A percentile compares a stretch with the other conserved stretches of the same genome.
Evolutionary conservation across 73 alveolate species (phyloP).

Genomic region (Urostyla sp.): DNA sequence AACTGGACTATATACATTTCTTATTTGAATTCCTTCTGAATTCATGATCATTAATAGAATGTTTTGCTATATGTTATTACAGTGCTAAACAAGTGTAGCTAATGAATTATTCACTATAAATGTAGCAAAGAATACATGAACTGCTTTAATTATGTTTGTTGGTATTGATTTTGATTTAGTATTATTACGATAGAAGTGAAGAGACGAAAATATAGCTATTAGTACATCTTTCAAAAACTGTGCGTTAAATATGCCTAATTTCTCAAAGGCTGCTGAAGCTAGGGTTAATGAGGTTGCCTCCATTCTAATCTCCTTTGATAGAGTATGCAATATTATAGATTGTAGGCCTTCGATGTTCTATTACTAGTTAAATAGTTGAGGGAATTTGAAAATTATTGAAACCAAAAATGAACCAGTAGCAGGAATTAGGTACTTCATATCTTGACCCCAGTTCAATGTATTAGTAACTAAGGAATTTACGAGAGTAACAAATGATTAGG

Average conservation of each 20-base stretch:
- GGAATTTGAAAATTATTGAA: conserved; percentile 24
- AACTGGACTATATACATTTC: conserved; percentile 10
- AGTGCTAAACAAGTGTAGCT: background rate
- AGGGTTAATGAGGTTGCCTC: conserved; percentile 2
- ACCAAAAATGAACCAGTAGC: conserved; percentile 19
- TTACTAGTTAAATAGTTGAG: background rate
- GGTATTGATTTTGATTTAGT: conserved; percentile 52
- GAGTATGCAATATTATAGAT: background rate
- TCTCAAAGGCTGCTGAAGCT: conserved; percentile 48
- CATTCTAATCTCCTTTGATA: conserved; percentile 28
- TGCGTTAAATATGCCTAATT: background rate
- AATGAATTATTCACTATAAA: conserved; percentile 30
- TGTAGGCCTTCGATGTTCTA: background rate
- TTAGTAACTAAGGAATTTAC: background rate
- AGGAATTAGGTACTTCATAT: conserved; percentile 59
- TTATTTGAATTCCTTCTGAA: conserved; percentile 56
- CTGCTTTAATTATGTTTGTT: conserved; percentile 19
- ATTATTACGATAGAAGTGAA: conserved; percentile 52
- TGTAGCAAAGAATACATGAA: conserved; percentile 44
- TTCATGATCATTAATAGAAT: conserved; percentile 37
- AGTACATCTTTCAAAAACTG: background rate
- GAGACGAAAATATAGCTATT: background rate
- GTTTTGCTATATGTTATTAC: conserved; percentile 4
- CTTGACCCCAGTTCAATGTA: conserved; percentile 48
- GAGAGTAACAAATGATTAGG: background rate